A percentile compares a stretch with the other conserved stretches of the same genome.
Evolutionary conservation across 2,329 filamentous ascomycete species (phyloP).

Genomic region (Calcarisporium arbuscula): DNA sequence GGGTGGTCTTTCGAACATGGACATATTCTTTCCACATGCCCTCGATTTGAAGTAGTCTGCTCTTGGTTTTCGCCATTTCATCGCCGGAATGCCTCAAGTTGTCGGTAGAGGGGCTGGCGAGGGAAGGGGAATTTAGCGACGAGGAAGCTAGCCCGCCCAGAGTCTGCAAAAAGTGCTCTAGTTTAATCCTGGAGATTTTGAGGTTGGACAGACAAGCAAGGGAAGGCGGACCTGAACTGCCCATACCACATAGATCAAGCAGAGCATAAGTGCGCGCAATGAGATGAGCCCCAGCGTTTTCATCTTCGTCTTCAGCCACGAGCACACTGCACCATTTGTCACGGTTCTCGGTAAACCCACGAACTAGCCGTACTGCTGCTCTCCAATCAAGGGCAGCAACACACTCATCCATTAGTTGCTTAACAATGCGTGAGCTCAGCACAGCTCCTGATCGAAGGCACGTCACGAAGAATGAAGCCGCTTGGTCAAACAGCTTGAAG

Average conservation of each 20-base stretch:
- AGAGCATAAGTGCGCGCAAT: slow-evolving; percentile 27
- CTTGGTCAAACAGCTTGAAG: slow-evolving; percentile 38
- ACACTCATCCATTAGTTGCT: slow-evolving; percentile 34
- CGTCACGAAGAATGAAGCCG: slow-evolving; percentile 33
- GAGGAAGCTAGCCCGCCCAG: slow-evolving; percentile 13
- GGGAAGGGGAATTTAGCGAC: background rate
- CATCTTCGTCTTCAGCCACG: slow-evolving; percentile 12
- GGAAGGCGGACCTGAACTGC: slow-evolving; percentile 2
- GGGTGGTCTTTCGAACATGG: slow-evolving; percentile 19
- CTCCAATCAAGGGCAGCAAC: slow-evolving; percentile 35
- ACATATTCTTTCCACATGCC: slow-evolving; percentile 26
- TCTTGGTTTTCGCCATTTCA: slow-evolving; percentile 11
- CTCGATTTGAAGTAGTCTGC: slow-evolving; percentile 26
- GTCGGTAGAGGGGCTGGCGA: background rate
- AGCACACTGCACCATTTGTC: slow-evolving; percentile 21
- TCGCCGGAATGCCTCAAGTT: background rate
- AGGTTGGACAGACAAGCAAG: slow-evolving; percentile 17
- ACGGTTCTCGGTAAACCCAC: slow-evolving; percentile 18
- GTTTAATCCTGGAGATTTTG: slow-evolving; percentile 15
- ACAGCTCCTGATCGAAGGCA: slow-evolving; percentile 29
- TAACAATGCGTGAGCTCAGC: slow-evolving; percentile 25
- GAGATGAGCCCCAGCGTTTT: slow-evolving; percentile 18
- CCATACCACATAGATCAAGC: slow-evolving; percentile 30
- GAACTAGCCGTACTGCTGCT: slow-evolving; percentile 23
- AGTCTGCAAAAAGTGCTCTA: slow-evolving; percentile 16